phyloP scores from a whole-genome alignment of 108 stramenopile species.

The Skeletonema tropicum region DNA sequence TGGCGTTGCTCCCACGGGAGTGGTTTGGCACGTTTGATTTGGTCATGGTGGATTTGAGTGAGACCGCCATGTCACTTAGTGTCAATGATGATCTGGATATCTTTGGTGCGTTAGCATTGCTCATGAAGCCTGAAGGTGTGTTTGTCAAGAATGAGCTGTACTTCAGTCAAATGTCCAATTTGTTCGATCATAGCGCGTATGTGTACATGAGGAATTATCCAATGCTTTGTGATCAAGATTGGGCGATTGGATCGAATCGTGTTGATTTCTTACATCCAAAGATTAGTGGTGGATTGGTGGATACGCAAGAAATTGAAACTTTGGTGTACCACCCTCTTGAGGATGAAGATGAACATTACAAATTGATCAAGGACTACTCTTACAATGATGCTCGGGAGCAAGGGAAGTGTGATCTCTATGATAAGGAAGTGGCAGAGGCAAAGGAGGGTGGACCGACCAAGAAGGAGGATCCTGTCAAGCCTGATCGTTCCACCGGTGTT shows the following conservation, averaged over 20 bases:
- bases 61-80: slow-evolving; percentile 73
- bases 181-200: slow-evolving; percentile 65
- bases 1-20: slow-evolving; percentile 75
- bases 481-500: slow-evolving; percentile 65
- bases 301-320: slow-evolving; percentile 28
- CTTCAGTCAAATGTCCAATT: slow-evolving; percentile 60
- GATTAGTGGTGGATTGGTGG: slow-evolving; percentile 41
- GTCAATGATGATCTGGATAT: slow-evolving; percentile 80
- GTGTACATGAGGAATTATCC: slow-evolving; percentile 66
- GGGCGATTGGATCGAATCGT: slow-evolving; percentile 75
- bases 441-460: slow-evolving; percentile 37
- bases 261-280: slow-evolving; percentile 68
- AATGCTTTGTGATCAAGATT: slow-evolving; percentile 74
- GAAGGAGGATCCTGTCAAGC: slow-evolving; percentile 44
- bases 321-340: slow-evolving; percentile 49
- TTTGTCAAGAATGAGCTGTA: slow-evolving; percentile 87
- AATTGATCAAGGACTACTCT: slow-evolving; percentile 70
- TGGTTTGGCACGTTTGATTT: slow-evolving; percentile 88
- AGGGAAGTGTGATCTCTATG: slow-evolving; percentile 40
- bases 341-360: slow-evolving; percentile 56
- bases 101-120: slow-evolving; percentile 68
- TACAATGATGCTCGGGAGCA: slow-evolving; percentile 56
- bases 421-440: slow-evolving; percentile 36
- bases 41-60: slow-evolving; percentile 83
- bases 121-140: slow-evolving; percentile 83